These are phyloP conservation scores for Citrullus mucosospermus DNA, from an alignment of 306 rosid genomes.

Conservation along the genomic window DNA sequence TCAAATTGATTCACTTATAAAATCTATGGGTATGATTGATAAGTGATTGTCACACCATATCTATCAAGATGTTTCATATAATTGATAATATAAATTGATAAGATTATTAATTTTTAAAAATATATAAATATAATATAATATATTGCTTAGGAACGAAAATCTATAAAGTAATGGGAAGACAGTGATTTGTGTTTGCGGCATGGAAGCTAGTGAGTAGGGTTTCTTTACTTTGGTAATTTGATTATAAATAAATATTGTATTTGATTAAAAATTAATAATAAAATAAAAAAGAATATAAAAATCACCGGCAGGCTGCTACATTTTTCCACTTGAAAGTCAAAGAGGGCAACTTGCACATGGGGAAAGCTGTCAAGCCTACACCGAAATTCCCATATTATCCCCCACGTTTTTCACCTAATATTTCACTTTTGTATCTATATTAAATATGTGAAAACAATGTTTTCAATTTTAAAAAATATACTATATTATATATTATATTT, in stretches of 20 bases:
- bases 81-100: too few species aligned
- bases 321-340: neutral
- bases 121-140: neutral
- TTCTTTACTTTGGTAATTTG: neutral
- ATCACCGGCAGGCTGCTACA: slow-evolving; percentile 2
- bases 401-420: neutral
- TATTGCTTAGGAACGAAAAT: neutral
- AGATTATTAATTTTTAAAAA: too few species aligned
- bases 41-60: too few species aligned
- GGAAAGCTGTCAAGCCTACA: neutral
- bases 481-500: too few species aligned
- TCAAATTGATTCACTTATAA: too few species aligned
- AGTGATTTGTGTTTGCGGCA: neutral
- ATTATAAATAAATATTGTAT: neutral
- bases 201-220: neutral
- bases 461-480: too few species aligned
- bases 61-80: too few species aligned
- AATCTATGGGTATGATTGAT: too few species aligned
- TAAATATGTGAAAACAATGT: too few species aligned
- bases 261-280: neutral
- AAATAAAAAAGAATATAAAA: neutral
- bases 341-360: neutral
- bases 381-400: neutral
- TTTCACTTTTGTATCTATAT: neutral
- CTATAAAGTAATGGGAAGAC: neutral